Conservation (phyloP, 306 rosid species). For the Castanea sativa region DNA sequence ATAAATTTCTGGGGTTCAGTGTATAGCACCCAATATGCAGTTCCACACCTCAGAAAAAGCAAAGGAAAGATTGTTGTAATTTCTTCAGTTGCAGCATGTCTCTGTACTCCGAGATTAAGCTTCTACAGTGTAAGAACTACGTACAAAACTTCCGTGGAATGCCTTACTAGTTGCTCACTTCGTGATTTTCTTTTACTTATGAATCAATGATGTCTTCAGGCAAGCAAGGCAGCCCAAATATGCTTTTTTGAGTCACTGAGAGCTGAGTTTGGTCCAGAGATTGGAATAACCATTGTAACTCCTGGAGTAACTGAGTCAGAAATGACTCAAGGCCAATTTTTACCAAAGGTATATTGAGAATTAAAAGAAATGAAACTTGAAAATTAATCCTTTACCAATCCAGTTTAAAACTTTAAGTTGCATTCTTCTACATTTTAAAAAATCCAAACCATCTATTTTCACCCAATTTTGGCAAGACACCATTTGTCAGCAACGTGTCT, state of each 20-base stretch:
- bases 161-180: not conserved
- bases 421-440: too few species aligned
- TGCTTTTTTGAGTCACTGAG: conserved; percentile 26
- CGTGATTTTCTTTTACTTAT: not conserved
- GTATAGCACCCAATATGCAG: too few species aligned
- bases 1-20: not conserved
- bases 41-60: too few species aligned
- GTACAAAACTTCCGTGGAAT: not conserved
- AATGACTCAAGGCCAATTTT: not conserved
- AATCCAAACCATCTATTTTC: too few species aligned
- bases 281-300: conserved; percentile 5
- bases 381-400: too few species aligned
- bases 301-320: conserved; percentile 14
- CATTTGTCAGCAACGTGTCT: too few species aligned
- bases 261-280: conserved; percentile 12
- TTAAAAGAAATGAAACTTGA: too few species aligned
- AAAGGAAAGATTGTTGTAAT: too few species aligned
- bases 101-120: not conserved
- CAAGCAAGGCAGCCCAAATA: conserved; percentile 7
- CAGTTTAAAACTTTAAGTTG: too few species aligned
- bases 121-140: not conserved
- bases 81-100: not conserved
- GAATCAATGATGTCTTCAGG: conserved; percentile 5
- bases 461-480: too few species aligned
- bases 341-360: too few species aligned